Base-by-base conservation (phyloP, 179 eudicot genomes). In the Actinidia arguta region DNA sequence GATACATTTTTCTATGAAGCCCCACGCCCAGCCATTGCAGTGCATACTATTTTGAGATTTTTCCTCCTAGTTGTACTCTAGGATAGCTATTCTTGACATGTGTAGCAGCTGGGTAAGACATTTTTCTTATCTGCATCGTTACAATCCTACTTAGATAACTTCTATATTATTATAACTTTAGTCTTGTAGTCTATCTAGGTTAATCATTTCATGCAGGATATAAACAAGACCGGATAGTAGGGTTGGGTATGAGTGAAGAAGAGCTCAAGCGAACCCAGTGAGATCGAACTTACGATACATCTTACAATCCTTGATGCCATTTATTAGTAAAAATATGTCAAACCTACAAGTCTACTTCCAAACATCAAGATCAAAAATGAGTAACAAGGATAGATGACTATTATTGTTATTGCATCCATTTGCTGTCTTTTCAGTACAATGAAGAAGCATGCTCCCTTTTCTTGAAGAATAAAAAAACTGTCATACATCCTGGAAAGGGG, bases 81-180 rank as follows among this genome's bases (percentile, higher is more conserved):
- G 99, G 98, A 79, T 96, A 81, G 92, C 96, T 79, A 80, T 96
- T 31, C 90, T 96, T 81, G 99, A 96, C 86, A 86, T 96, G 95
- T 96, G 99, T 83, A 96, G 98, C 87, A 96, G 99, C 83, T 96
- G 99, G 99, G 98, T 96, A 84, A 89, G 97, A 75, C 36, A 56
- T 80, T 72, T 72, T 8, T 42, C 25, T 18, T 78, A 14, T 11
- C 68, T 75, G 36, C 9, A 36, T 62, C 51, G 8, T 44, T 39
- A 39, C 51, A 10, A 55, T 62, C 63, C 17, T 25, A 13, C 50
- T 5, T 64, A 18, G 24, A 46, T 54, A 73, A 44, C 44, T 83
- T 73, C 17, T 16, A 22, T 20, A 36, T 64, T 2, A 44, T 24
- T 46, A 36, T 75, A 75, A 81, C 79, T 48, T 74, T 48, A 66